Evolutionary conservation across 257 asterid species (phyloP), one percentile per base, ranked within the genome.

Genomic region (Gardenia jasminoides): DNA sequence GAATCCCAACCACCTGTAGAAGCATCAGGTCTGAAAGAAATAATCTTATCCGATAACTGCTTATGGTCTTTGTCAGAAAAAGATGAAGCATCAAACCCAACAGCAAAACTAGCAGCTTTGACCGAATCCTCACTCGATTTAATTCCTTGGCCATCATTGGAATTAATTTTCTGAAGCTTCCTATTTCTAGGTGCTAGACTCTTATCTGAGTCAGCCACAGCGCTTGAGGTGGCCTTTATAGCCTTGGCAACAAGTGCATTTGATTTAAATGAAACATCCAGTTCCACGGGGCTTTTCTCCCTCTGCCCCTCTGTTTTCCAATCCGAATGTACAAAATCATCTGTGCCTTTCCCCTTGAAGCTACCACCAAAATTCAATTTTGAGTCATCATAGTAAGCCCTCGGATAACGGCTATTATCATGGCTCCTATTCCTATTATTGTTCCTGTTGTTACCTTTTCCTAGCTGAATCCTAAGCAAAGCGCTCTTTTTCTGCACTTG

Each of bases 191-290:
- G 61, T 28, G 65, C 76, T 59, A 79, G 80, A 70, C 56, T 81
- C 33, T 73, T 80, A 75, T 76, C 82, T 0, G 77, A 77, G 56
- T 83, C 86, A 74, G 59, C 77, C 74, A 52, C 80, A 47, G 91
- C 81, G 84, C 79, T 71, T 69, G 92, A 78, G 46, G 93, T 86
- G 17, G 89, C 80, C 88, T 86, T 84, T 83, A 88, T 85, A 85
- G 93, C 89, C 87, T 91, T 90, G 26, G 97, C 97, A 58, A 92
- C 90, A 59, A 93, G 90, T 71, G 96, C 83, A 87, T 91, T 91
- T 71, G 98, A 92, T 86, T 89, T 90, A 71, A 90, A 92, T 5
- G 94, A 89, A 78, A 92, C 92, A 78, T 89, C 88, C 84, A 91
- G 98, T 76, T 94, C 92, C 89, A 90, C 71, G 31, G 92, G 87